phyloP scores from a whole-genome alignment of 2,329 filamentous ascomycete species.

The Didymella segeticola region DNA sequence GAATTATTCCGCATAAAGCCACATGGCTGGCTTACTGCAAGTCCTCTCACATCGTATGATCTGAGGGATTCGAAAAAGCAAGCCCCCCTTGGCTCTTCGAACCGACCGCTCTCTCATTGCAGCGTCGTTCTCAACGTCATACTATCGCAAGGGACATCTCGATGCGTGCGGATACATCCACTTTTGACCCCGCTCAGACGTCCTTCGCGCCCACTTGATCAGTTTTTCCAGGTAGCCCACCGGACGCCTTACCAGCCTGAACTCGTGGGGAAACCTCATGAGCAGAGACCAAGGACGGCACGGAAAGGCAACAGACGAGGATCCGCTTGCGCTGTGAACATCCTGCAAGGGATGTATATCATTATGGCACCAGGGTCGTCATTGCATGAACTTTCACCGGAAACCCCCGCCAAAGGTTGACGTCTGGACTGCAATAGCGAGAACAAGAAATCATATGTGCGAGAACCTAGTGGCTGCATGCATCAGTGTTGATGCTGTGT shows the following conservation, averaged over 20 bases:
- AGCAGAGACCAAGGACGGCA: background rate
- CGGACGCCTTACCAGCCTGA: slow-evolving; percentile 2
- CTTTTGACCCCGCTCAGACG: slow-evolving; percentile 3
- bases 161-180: slow-evolving; percentile 2
- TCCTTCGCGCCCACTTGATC: slow-evolving; percentile 1
- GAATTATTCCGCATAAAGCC: slow-evolving; percentile 3
- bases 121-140: slow-evolving; percentile 5
- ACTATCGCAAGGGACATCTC: slow-evolving; percentile 1
- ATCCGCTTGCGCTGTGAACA: background rate
- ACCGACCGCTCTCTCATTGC: background rate
- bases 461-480: background rate
- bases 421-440: background rate
- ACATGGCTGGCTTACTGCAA: slow-evolving; percentile 25
- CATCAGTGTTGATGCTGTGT: slow-evolving; percentile 1
- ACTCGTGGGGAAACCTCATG: slow-evolving; percentile 3
- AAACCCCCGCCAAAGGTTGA: background rate
- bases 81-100: background rate
- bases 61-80: slow-evolving; percentile 1
- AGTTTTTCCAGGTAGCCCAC: background rate
- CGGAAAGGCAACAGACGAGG: background rate
- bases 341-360: background rate
- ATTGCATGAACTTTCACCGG: slow-evolving; percentile 1
- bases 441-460: slow-evolving; percentile 5
- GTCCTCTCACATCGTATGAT: slow-evolving; percentile 16
- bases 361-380: background rate